A percentile compares a stretch with the other conserved stretches of the same genome.
These are phyloP conservation scores for Pichia inconspicua DNA, from an alignment of 1,139 yeast species.

Conservation along the genomic window DNA sequence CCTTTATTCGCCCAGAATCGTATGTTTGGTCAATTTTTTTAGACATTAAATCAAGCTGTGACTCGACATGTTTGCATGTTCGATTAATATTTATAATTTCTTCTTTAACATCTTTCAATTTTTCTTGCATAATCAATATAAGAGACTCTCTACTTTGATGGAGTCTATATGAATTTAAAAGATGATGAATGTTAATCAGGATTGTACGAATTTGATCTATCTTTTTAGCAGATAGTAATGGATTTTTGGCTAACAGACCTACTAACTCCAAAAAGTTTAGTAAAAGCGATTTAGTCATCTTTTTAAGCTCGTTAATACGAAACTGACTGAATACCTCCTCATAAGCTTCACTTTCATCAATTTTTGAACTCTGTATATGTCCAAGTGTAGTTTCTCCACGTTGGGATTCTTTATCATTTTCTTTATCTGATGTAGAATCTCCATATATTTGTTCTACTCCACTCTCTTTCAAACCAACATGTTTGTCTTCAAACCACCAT, in stretches of 20 bases:
- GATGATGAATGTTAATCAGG: slow-evolving; percentile 48
- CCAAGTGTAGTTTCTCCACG: background rate
- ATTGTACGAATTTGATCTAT: slow-evolving; percentile 44
- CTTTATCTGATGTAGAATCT: slow-evolving; percentile 2
- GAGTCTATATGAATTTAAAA: slow-evolving; percentile 48
- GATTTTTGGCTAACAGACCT: slow-evolving; percentile 44
- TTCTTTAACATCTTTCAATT: slow-evolving; percentile 35
- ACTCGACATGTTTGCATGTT: slow-evolving; percentile 33
- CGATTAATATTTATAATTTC: slow-evolving; percentile 38
- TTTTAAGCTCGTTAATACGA: slow-evolving; percentile 46
- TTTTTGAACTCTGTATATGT: too few relatives aligned
- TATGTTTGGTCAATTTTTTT: slow-evolving; percentile 14
- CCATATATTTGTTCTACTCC: slow-evolving; percentile 46
- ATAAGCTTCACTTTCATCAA: slow-evolving; percentile 28
- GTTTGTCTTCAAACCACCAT: slow-evolving; percentile 52
- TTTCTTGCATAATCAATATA: slow-evolving; percentile 42
- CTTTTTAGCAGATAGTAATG: slow-evolving; percentile 39
- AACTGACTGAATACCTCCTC: slow-evolving; percentile 37
- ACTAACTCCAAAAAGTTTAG: slow-evolving; percentile 46
- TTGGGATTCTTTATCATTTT: slow-evolving; percentile 2
- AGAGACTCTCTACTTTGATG: slow-evolving; percentile 55
- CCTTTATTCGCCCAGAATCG: background rate
- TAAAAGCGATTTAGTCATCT: slow-evolving; percentile 47
- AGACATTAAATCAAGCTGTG: slow-evolving; percentile 30
- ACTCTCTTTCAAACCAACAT: slow-evolving; percentile 45